Conservation (phyloP, 202 grass and related monocot species). For the Elaeis oleifera region DNA sequence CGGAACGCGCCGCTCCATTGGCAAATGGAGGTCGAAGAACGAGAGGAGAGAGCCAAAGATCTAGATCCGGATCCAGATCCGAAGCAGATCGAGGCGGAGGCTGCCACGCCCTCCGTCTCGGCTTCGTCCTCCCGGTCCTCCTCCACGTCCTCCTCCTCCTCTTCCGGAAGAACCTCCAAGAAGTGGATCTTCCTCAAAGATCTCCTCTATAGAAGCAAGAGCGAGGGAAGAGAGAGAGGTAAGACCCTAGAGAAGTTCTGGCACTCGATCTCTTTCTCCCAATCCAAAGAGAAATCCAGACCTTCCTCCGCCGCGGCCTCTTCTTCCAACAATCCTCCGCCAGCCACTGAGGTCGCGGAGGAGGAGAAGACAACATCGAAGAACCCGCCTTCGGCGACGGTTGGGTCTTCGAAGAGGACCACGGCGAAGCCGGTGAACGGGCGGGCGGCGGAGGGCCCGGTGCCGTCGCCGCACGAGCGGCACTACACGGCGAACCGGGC, state of each 20-base stretch:
- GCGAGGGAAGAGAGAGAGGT: slow-evolving; percentile 34
- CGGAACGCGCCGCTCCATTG: slow-evolving; percentile 28
- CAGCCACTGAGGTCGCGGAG: background rate
- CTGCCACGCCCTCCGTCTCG: slow-evolving; percentile 21
- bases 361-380: background rate
- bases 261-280: background rate
- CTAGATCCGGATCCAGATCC: background rate
- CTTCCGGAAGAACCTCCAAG: slow-evolving; percentile 26
- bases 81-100: slow-evolving; percentile 1
- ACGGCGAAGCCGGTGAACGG: background rate
- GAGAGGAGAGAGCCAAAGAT: background rate
- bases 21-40: background rate
- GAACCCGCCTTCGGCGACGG: background rate
- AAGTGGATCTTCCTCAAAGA: slow-evolving; percentile 63
- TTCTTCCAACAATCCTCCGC: background rate
- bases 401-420: no score
- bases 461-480: slow-evolving; percentile 41
- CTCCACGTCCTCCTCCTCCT: slow-evolving; percentile 31
- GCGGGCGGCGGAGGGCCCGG: background rate
- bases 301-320: background rate
- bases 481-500: slow-evolving; percentile 50
- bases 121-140: slow-evolving; percentile 49
- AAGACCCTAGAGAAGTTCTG: slow-evolving; percentile 11
- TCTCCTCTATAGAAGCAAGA: slow-evolving; percentile 63
- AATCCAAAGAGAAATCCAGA: background rate